A percentile compares a stretch with the other conserved stretches of the same genome.
phyloP scores from a whole-genome alignment of 441 rosid species.

The Pelargonium fulgidum region DNA sequence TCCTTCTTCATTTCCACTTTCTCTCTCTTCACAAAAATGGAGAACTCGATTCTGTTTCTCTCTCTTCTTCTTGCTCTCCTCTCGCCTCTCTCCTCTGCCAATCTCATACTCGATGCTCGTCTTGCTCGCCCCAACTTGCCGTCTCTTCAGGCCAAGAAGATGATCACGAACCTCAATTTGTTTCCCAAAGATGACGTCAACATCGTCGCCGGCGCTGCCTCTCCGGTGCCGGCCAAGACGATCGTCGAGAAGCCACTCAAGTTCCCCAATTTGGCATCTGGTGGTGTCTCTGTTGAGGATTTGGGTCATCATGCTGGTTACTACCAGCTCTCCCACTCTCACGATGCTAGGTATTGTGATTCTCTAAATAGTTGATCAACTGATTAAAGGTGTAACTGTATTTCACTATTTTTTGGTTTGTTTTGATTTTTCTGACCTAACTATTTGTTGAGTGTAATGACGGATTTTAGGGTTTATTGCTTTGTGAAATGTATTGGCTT shows the following conservation, averaged over 20 bases:
- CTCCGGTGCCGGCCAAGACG: slow-evolving; percentile 19
- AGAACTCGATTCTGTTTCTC: slow-evolving; percentile 12
- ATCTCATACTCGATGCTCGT: neutral
- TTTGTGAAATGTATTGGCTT: neutral
- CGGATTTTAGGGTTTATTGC: neutral
- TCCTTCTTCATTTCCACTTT: too few relatives aligned
- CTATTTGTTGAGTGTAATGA: neutral
- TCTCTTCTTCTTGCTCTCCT: slow-evolving; percentile 26
- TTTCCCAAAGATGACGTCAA: slow-evolving; percentile 69
- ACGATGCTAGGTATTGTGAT: slow-evolving; percentile 54
- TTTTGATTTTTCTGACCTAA: neutral
- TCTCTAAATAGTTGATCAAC: neutral
- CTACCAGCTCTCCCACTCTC: slow-evolving; percentile 65
- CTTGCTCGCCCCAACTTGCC: slow-evolving; percentile 45
- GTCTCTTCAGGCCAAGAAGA: slow-evolving; percentile 52
- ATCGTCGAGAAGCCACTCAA: slow-evolving; percentile 60
- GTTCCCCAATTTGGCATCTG: slow-evolving; percentile 48
- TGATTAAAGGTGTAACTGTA: neutral
- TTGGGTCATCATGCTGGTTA: slow-evolving; percentile 95
- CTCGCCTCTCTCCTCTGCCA: slow-evolving; percentile 29
- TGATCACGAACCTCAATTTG: slow-evolving; percentile 74
- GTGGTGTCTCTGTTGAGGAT: slow-evolving; percentile 42
- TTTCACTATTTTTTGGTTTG: neutral
- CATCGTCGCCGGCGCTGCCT: slow-evolving; percentile 32
- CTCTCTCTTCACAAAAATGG: slow-evolving; percentile 25